Conservation (phyloP, 2,329 filamentous ascomycete genomes). For the Ploettnerulaceae sp. region DNA sequence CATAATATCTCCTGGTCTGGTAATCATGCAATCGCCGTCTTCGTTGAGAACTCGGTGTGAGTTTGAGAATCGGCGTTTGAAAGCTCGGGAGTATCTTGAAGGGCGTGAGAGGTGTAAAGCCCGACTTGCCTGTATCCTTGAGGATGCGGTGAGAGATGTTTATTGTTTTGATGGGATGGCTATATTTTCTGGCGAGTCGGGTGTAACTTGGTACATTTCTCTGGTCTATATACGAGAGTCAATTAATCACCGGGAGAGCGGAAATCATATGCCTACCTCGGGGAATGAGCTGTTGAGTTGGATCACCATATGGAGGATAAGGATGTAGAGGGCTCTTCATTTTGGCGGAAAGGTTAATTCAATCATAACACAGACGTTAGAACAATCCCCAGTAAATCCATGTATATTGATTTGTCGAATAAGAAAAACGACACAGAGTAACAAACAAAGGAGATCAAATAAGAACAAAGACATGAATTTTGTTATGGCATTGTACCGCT, state of each 20-base stretch:
- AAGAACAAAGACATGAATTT: neutral
- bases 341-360: too few species aligned
- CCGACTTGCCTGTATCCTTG: constrained; percentile 2
- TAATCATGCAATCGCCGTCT: neutral
- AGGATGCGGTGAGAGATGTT: constrained; percentile 3
- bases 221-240: neutral
- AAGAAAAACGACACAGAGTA: too few species aligned
- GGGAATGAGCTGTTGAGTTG: neutral
- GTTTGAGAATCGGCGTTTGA: neutral
- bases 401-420: neutral
- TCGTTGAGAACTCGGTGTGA: neutral
- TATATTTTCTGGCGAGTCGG: constrained; percentile 8
- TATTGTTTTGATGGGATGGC: neutral
- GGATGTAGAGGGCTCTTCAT: too few species aligned
- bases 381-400: too few species aligned
- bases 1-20: constrained; percentile 2
- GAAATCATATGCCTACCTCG: neutral
- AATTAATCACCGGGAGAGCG: neutral
- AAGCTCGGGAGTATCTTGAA: neutral
- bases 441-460: too few species aligned
- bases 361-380: too few species aligned
- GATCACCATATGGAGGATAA: too few species aligned
- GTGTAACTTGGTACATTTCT: neutral
- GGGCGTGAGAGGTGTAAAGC: constrained; percentile 6
- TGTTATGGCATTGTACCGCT: neutral